Conservation (phyloP, 306 rosid species). For the Glycyrrhiza uralensis region DNA sequence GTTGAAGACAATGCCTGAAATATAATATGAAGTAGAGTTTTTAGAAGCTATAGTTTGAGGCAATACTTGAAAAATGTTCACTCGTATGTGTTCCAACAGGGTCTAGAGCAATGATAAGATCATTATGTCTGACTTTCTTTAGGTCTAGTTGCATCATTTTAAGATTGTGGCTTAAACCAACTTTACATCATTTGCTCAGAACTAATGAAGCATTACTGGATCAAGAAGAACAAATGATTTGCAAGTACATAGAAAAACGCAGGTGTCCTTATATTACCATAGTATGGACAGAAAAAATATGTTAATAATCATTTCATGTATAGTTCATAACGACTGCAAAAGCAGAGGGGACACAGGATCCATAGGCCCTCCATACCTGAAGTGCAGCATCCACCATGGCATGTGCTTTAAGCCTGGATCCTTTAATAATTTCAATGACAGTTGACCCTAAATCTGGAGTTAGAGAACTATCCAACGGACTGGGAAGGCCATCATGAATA, state of each 20-base stretch:
- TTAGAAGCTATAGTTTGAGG: neutral
- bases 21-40: neutral
- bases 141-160: neutral
- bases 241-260: neutral
- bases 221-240: neutral
- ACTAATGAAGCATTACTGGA: neutral
- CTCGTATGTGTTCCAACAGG: neutral
- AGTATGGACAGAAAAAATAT: neutral
- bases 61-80: neutral
- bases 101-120: neutral
- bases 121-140: neutral
- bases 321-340: constrained; percentile 14
- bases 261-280: neutral
- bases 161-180: neutral
- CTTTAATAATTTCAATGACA: constrained; percentile 56
- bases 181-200: neutral
- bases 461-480: constrained; percentile 42
- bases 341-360: neutral
- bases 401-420: constrained; percentile 56
- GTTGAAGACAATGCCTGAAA: constrained; percentile 58
- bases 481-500: constrained; percentile 34
- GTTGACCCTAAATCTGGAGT: constrained; percentile 49
- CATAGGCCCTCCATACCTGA: constrained; percentile 47
- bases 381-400: constrained; percentile 70
- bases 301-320: neutral